Base-by-base conservation (phyloP, 768 basidiomycete genomes). In the Lyophyllum semitale region DNA sequence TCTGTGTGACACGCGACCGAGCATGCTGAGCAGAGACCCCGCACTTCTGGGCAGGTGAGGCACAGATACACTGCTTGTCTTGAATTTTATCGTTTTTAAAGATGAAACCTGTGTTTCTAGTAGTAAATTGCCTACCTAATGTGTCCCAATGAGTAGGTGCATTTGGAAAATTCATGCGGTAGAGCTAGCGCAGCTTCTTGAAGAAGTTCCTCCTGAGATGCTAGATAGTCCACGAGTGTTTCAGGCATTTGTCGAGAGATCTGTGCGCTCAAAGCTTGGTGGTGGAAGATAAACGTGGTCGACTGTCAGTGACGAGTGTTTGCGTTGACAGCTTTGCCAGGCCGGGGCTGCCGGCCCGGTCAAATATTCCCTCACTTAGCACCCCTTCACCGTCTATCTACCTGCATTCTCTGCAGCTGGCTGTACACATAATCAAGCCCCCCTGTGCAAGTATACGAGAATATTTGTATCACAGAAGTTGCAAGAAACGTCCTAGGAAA, bases 61-160 rank as follows among this genome's bases (percentile, higher is more conserved):
- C 92, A 95, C 50, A 93, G 84, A 68, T 93, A 91, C 9, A 93
- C 84, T 0, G 90, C 85, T 70, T 95, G 92, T 53, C 86, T 84
- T 57, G 64, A 41, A 43, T 37, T 35, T 37, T 30, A 56, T 45
- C 65, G 55, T 30, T 59, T 47, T 57, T 37, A 33, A 51, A 26
- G 51, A 59, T 33, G 54, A 46, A 25, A 47, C 23, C n/a, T 25
- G 33, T 41, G 33, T 8, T n/a, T n/a, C n/a, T 48, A 45, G 11
- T 22, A 49, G 27, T 41, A 22, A 53, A 42, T 11, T 20, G 46
- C 52, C 25, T 55, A 80, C 80, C 84, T 75, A 30, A 89, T 70
- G 20, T 75, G 72, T 0, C 88, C 87, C 58, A 83, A 68, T 38
- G 71, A 63, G 66, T 84, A 87, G 5, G 88, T 85, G 61, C 88